A percentile compares a stretch with the other conserved stretches of the same genome.
These are phyloP conservation scores for Exutisphaerella laricina DNA, from an alignment of 2,329 filamentous ascomycete species.

Conservation along the genomic window DNA sequence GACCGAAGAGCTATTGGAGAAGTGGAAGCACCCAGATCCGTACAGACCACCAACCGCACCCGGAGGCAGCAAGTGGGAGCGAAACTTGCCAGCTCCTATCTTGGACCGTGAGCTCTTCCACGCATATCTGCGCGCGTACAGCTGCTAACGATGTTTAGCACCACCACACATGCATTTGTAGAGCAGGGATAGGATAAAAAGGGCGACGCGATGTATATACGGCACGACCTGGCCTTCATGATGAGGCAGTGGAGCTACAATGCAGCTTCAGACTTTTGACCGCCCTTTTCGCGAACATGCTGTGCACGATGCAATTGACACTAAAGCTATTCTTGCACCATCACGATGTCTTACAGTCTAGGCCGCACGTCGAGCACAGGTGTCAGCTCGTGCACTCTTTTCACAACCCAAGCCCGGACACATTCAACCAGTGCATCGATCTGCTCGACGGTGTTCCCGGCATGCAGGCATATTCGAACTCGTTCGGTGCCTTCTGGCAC, in stretches of 20 bases:
- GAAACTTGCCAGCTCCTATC: slow-evolving; percentile 77
- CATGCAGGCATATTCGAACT: slow-evolving; percentile 63
- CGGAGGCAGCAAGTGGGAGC: slow-evolving; percentile 94
- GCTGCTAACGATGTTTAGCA: slow-evolving; percentile 35
- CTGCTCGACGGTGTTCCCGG: slow-evolving; percentile 56
- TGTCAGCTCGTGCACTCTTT: slow-evolving; percentile 11
- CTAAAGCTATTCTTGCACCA: no score
- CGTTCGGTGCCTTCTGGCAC: slow-evolving; percentile 59
- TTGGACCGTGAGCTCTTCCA: slow-evolving; percentile 78
- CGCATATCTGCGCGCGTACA: no score
- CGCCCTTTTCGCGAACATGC: background rate
- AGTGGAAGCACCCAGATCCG: slow-evolving; percentile 97
- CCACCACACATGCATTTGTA: slow-evolving; percentile 47
- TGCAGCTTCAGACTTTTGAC: slow-evolving; percentile 2
- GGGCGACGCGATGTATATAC: slow-evolving; percentile 6
- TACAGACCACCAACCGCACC: slow-evolving; percentile 85
- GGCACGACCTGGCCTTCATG: background rate
- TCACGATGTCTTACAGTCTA: slow-evolving; percentile 5
- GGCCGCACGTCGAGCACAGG: slow-evolving; percentile 4
- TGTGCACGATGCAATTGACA: no score
- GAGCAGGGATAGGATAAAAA: slow-evolving; percentile 9
- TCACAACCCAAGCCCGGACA: slow-evolving; percentile 46
- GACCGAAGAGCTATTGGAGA: slow-evolving; percentile 79
- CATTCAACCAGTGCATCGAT: slow-evolving; percentile 49
- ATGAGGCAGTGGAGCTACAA: background rate